A percentile compares a stretch with the other conserved stretches of the same genome.
phyloP scores from a whole-genome alignment of 257 asterid genomes.

The Leonotis leonurus region DNA sequence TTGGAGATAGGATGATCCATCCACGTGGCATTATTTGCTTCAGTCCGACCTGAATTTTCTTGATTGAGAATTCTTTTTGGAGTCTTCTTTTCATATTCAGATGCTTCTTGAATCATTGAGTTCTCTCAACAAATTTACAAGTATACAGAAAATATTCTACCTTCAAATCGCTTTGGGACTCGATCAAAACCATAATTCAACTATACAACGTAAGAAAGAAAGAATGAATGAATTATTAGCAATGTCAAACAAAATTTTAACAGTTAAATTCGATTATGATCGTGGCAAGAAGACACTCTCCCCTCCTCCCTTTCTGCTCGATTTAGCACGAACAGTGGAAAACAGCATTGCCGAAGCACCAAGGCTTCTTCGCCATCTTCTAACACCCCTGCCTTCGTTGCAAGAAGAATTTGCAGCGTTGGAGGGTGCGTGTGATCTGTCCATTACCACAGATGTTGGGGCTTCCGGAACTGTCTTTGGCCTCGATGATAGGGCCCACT shows the following conservation, averaged over 20 bases:
- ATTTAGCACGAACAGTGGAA: conserved; percentile 61
- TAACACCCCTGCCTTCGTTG: conserved; percentile 37
- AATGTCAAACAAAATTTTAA: not conserved
- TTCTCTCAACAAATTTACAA: too few species aligned
- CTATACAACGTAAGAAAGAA: conserved; percentile 20
- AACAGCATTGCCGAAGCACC: conserved; percentile 59
- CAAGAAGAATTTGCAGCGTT: conserved; percentile 19
- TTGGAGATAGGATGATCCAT: too few species aligned
- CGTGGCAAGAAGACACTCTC: not conserved
- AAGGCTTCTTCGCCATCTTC: conserved; percentile 46
- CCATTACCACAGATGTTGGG: conserved; percentile 47
- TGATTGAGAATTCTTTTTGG: too few species aligned
- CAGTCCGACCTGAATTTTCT: too few species aligned
- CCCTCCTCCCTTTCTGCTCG: conserved; percentile 4
- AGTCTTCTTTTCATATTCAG: too few species aligned
- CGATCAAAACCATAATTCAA: too few species aligned
- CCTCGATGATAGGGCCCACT: conserved; percentile 62
- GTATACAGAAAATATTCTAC: too few species aligned
- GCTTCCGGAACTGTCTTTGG: conserved; percentile 47
- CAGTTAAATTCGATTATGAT: conserved; percentile 8
- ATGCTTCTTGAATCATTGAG: too few species aligned
- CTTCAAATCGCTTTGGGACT: not conserved
- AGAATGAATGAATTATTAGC: conserved; percentile 21
- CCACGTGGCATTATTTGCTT: too few species aligned
- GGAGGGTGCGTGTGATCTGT: conserved; percentile 34